Evolutionary conservation across 768 basidiomycete genomes (phyloP), one percentile per base, ranked within the genome.

Genomic region (Mrakia hoshinonis): DNA sequence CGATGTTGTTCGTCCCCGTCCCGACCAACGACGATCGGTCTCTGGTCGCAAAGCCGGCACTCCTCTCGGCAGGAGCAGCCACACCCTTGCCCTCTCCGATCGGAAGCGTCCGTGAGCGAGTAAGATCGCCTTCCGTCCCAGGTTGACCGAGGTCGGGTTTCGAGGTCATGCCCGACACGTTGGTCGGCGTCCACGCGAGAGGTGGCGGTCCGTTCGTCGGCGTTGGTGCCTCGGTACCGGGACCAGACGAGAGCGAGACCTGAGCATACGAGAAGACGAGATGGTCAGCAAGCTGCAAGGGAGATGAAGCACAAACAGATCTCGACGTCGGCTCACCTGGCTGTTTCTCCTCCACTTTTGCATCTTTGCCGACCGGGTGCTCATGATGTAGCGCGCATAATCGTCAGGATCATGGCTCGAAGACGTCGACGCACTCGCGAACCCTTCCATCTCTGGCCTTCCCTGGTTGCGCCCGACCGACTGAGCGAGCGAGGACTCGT

Each of bases 331-430:
- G 48, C 64, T 24, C 13, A 66, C 65, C 65, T 66, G 65, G 49
- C 65, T 66, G 65, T 66, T 68, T 13, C 51, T 47, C 46, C 43
- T 75, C 81, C 81, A 82, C 54, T 80, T 77, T 65, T 80, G 78
- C 73, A 81, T 72, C 73, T 82, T 82, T 48, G 81, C 81, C 58
- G 78, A 77, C n/a, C 81, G 74, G 34, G 77, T 79, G 66, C 80
- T 79, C 75, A 81, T 75, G 74, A 82, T 82, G 76, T 81, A 79
- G 69, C 76, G 78, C 3, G 79, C 79, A 52, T 43, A 38, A 15
- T 61, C 70, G 43, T 70, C 73, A 1, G 63, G 54, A 31, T 48
- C 67, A 10, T 68, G 39, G 18, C 46, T 60, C n/a, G 48, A 38
- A n/a, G 46, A 60, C 60, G 48, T 54, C 60, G 51, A 54, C 34